phyloP scores from a whole-genome alignment of 805 yeast genomes.

The Metschnikowia picachoensis region DNA sequence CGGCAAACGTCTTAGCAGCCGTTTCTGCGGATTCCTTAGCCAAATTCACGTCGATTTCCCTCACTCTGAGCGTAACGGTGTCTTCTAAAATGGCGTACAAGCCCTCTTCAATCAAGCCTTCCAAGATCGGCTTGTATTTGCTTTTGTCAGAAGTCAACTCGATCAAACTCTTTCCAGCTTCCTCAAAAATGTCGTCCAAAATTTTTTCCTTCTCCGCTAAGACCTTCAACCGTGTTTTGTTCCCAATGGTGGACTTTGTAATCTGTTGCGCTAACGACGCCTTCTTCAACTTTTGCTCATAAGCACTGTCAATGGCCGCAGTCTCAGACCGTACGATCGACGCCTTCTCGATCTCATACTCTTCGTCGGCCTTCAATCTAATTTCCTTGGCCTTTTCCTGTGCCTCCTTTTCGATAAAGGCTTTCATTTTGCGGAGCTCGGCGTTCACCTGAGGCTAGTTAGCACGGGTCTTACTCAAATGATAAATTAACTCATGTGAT shows the following conservation, averaged over 20 bases:
- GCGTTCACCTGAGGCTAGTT: slow-evolving; percentile 64
- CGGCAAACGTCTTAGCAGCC: slow-evolving; percentile 62
- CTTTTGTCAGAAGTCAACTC: slow-evolving; percentile 49
- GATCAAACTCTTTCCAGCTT: slow-evolving; percentile 61
- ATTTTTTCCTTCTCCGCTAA: slow-evolving; percentile 78
- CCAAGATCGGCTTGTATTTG: slow-evolving; percentile 65
- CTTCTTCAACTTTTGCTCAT: slow-evolving; percentile 82
- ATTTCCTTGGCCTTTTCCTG: slow-evolving; percentile 98
- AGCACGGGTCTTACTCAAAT: background rate
- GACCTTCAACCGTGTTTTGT: slow-evolving; percentile 90
- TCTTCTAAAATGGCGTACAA: slow-evolving; percentile 71
- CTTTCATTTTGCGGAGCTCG: slow-evolving; percentile 96
- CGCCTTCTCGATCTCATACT: slow-evolving; percentile 96
- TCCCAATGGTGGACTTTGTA: slow-evolving; percentile 89
- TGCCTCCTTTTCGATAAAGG: slow-evolving; percentile 98
- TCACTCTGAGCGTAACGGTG: slow-evolving; percentile 58
- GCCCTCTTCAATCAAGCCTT: slow-evolving; percentile 75
- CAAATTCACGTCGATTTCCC: slow-evolving; percentile 57
- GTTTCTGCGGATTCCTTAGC: slow-evolving; percentile 59
- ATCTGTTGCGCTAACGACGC: slow-evolving; percentile 92
- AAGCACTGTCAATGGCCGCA: slow-evolving; percentile 76
- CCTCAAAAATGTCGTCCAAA: slow-evolving; percentile 67
- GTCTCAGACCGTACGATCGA: slow-evolving; percentile 90
- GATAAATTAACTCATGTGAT: background rate
- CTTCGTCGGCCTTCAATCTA: slow-evolving; percentile 94